Conservation (phyloP, 208 protist genomes). For the Trypanosoma boissoni region DNA sequence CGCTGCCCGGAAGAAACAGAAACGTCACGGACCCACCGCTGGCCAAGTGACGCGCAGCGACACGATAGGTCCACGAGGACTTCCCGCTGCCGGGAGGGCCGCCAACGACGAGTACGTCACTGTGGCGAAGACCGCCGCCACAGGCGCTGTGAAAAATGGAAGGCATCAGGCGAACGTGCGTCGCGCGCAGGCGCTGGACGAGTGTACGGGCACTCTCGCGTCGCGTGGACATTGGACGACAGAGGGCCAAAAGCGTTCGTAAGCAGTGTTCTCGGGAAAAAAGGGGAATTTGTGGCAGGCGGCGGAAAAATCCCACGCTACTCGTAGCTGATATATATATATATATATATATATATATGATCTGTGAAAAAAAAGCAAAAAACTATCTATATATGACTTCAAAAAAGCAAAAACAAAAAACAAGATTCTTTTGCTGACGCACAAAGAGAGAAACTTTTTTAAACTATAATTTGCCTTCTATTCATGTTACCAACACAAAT, state of each 20-base stretch:
- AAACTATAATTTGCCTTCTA: too few relatives aligned
- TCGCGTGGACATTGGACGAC: conserved; percentile 8
- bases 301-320: too few relatives aligned
- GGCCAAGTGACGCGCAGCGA: conserved; percentile 44
- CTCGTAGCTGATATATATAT: not conserved
- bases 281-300: too few relatives aligned
- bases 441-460: too few relatives aligned
- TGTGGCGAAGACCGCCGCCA: conserved; percentile 25
- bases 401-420: too few relatives aligned
- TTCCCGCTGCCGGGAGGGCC: conserved; percentile 15
- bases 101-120: conserved; percentile 33
- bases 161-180: conserved; percentile 43
- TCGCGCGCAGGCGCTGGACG: conserved; percentile 46
- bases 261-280: not conserved
- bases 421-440: too few relatives aligned
- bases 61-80: conserved; percentile 30
- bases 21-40: conserved; percentile 49
- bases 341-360: conserved; percentile 6
- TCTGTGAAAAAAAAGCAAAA: too few relatives aligned
- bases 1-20: conserved; percentile 36
- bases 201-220: conserved; percentile 46
- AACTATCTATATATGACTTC: too few relatives aligned
- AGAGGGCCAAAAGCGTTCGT: not conserved
- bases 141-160: conserved; percentile 23
- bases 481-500: too few relatives aligned